Percentiles rank a stretch among this genome's conserved stretches.
Evolutionary conservation across 83 land plant species (phyloP).

Genomic region (Picea abies): DNA sequence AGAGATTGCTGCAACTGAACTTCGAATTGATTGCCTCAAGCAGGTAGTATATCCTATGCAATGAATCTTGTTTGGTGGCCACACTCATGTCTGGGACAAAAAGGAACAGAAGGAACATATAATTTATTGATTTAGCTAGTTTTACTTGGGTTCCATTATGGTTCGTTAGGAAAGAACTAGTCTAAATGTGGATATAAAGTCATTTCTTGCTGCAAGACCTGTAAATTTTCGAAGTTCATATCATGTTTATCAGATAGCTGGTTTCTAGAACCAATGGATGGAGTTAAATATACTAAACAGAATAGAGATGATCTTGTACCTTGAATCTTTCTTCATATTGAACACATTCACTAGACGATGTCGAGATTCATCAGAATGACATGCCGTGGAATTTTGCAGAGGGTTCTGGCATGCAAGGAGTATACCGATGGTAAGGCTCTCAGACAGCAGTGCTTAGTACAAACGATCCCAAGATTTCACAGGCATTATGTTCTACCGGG

Average conservation of each 20-base stretch:
- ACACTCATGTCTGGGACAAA: background rate
- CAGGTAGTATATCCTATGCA: constrained; percentile 27
- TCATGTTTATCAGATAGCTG: background rate
- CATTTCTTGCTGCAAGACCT: background rate
- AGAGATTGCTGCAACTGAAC: constrained; percentile 36
- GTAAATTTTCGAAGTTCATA: background rate
- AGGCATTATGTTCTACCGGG: constrained; percentile 51
- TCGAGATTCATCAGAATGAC: background rate
- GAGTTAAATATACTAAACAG: background rate
- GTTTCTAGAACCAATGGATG: background rate
- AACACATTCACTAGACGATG: background rate
- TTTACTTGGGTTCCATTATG: background rate
- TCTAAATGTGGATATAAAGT: background rate
- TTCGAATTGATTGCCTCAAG: constrained; percentile 39
- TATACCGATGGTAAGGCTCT: constrained; percentile 45
- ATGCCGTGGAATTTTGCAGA: constrained; percentile 23
- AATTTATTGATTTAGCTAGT: background rate
- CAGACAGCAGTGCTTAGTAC: constrained; percentile 38
- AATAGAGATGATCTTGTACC: background rate
- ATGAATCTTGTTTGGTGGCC: background rate
- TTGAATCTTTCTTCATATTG: background rate
- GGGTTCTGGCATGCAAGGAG: constrained; percentile 49
- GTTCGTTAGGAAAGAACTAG: background rate
- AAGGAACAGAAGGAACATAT: background rate
- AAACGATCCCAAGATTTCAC: constrained; percentile 30